Conservation (phyloP, 2,329 filamentous ascomycete genomes). For the Xylogone sp. region DNA sequence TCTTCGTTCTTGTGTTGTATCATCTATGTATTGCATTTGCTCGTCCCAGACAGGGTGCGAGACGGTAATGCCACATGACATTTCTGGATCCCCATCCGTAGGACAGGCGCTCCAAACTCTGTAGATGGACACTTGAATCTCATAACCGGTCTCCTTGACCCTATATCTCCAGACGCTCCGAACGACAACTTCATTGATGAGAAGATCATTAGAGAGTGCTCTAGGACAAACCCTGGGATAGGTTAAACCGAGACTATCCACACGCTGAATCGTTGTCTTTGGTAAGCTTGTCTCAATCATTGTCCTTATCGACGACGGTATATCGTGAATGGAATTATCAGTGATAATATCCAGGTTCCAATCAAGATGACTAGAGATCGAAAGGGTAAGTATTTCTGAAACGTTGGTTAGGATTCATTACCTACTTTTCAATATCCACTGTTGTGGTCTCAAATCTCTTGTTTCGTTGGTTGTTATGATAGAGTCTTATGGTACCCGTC, state of each 20-base stretch:
- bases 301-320: conserved; percentile 11
- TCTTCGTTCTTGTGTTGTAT: conserved; percentile 13
- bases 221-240: conserved; percentile 19
- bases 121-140: conserved; percentile 26
- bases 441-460: conserved; percentile 21
- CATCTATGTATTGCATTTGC: conserved; percentile 20
- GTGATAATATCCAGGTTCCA: conserved; percentile 27
- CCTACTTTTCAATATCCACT: conserved; percentile 24
- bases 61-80: conserved; percentile 22
- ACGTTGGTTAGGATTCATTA: conserved; percentile 1
- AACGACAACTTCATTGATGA: conserved; percentile 16
- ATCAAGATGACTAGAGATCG: conserved; percentile 19
- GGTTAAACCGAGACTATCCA: conserved; percentile 17
- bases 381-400: conserved; percentile 2
- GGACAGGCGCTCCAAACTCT: conserved; percentile 19
- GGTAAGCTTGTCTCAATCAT: conserved; percentile 17
- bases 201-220: conserved; percentile 4
- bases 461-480: conserved; percentile 18
- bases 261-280: conserved; percentile 7
- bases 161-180: conserved; percentile 22
- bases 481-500: conserved; percentile 17
- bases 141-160: conserved; percentile 15
- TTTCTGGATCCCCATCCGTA: conserved; percentile 16
- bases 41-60: conserved; percentile 25
- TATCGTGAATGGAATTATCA: conserved; percentile 17